Evolutionary conservation across 805 yeast genomes (phyloP), one percentile per base, ranked within the genome.

Genomic region (Nakazawaea ishiwadae): DNA sequence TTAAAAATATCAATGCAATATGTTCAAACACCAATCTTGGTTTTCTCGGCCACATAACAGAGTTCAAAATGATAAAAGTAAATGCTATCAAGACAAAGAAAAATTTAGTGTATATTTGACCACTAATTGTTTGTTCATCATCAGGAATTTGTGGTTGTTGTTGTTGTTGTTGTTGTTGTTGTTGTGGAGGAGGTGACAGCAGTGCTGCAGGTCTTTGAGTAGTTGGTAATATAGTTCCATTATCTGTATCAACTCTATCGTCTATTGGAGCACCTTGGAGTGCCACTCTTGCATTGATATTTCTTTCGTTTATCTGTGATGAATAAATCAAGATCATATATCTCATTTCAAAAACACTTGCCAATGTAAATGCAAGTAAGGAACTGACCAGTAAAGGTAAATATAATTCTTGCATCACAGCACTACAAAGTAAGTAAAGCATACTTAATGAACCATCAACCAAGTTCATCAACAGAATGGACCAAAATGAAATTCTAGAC

Each of bases 341-440:
- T 44, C 90, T 73, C 65, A 82, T 73, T 52, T 84, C 95, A 62
- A 86, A 85, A 12, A 85, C 68, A 10, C 82, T 75, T 20, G 88
- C 81, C 48, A 86, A 65, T 3, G 84, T 73, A 48, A 85, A 80
- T 1, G 85, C 71, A 6, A 84, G 56, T 44, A 87, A 79, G 2
- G 90, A 80, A 46, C 84, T 73, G 16, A 87, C 77, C 10, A 83
- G 78, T 39, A 84, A 65, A 4, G 88, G 79, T 38, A 88, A 61
- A 51, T 81, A 86, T 16, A 85, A 54, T 30, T 74, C 74, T 9
- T 73, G 73, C 27, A 73, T 53, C 7, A 82, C 56, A 21, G 77
- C 69, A 2, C 88, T 74, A 30, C 78, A 62, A 29, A 84, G 67
- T 43, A 86, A 62, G 35, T 81, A 75, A 26, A 80, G 54, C 60